phyloP scores from a whole-genome alignment of 1,139 yeast genomes.

The Zygoascus hellenicus region DNA sequence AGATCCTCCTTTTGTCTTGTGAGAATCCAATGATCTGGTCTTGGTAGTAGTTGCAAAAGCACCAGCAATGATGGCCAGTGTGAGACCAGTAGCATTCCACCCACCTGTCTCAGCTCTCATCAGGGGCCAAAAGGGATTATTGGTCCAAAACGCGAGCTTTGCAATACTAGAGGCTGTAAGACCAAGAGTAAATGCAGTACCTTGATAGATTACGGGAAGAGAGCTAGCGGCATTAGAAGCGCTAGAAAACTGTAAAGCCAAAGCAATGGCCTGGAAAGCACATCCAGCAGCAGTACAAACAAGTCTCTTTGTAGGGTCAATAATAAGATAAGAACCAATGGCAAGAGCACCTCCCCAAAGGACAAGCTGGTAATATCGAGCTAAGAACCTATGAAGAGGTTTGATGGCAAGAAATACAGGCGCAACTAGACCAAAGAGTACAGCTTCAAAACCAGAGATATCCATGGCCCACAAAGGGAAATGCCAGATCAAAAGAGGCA shows the following conservation, averaged over 20 bases:
- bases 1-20: slow-evolving; percentile 20
- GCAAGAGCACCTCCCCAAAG: slow-evolving; percentile 59
- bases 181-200: slow-evolving; percentile 65
- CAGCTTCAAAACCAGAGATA: slow-evolving; percentile 85
- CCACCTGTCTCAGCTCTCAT: slow-evolving; percentile 86
- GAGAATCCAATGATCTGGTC: background rate
- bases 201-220: slow-evolving; percentile 38
- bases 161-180: slow-evolving; percentile 65
- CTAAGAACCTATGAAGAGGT: slow-evolving; percentile 44
- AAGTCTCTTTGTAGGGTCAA: slow-evolving; percentile 64
- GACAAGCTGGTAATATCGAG: slow-evolving; percentile 47
- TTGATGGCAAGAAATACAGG: slow-evolving; percentile 56
- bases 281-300: slow-evolving; percentile 62
- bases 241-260: slow-evolving; percentile 53
- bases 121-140: slow-evolving; percentile 95
- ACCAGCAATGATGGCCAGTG: slow-evolving; percentile 48
- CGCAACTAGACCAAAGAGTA: slow-evolving; percentile 49
- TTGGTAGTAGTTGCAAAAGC: slow-evolving; percentile 5
- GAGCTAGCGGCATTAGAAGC: slow-evolving; percentile 43
- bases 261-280: slow-evolving; percentile 55
- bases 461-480: slow-evolving; percentile 99
- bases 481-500: slow-evolving; percentile 88
- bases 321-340: slow-evolving; percentile 65
- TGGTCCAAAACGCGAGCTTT: slow-evolving; percentile 71
- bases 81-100: slow-evolving; percentile 64